phyloP scores from a whole-genome alignment of 257 asterid species.

The Cordia subcordata region DNA sequence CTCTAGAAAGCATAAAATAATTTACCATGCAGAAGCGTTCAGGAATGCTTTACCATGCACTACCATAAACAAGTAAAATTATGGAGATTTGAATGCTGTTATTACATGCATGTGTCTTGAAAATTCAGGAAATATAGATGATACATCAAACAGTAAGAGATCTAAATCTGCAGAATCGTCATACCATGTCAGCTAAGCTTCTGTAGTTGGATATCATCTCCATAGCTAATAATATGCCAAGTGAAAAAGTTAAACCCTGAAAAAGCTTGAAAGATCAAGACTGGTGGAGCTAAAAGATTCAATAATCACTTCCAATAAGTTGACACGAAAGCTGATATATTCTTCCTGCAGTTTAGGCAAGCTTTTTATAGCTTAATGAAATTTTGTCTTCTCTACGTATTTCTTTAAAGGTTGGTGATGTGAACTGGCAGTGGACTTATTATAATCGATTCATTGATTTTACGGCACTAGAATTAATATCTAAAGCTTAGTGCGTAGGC shows the following conservation, averaged over 20 bases:
- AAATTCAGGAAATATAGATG: no score
- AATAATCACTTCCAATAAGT: no score
- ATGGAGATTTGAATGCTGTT: no score
- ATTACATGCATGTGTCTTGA: no score
- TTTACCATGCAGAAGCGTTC: no score
- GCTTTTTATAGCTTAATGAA: not conserved
- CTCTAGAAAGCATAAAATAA: no score
- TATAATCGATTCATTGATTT: conserved; percentile 18
- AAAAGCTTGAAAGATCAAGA: not conserved
- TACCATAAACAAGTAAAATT: no score
- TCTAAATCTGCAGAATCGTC: not conserved
- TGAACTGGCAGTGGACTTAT: conserved; percentile 42
- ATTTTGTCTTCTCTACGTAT: conserved; percentile 15
- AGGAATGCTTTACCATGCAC: no score
- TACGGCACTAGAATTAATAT: not conserved
- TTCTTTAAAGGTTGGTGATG: conserved; percentile 37
- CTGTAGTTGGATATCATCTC: conserved; percentile 49
- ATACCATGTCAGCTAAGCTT: conserved; percentile 58
- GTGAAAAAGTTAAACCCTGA: not conserved
- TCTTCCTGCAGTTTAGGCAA: no score
- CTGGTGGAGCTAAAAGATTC: no score
- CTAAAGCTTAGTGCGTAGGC: not conserved
- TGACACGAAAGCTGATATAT: no score
- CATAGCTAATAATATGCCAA: conserved; percentile 21
- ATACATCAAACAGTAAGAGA: not conserved